A percentile compares a stretch with the other conserved stretches of the same genome.
Conservation (phyloP, 2,329 filamentous ascomycete genomes). For the Colletotrichum filicis region DNA sequence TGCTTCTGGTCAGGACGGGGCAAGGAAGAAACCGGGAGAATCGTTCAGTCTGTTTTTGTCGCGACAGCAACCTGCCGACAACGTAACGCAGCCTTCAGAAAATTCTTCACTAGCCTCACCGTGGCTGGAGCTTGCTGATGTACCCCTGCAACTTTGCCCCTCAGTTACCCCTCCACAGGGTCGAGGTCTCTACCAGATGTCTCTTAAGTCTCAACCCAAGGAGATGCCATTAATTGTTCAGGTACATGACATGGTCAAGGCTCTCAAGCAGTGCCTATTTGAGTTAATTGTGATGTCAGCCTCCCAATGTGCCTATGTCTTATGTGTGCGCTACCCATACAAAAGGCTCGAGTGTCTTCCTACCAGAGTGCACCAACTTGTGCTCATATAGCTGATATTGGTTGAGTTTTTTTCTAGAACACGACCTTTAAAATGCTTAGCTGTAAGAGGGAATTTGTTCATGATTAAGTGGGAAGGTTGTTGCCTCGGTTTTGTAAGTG, state of each 20-base stretch:
- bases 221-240: not conserved
- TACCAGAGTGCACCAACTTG: not conserved
- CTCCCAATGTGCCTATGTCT: not conserved
- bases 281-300: not conserved
- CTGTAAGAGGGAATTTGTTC: not conserved
- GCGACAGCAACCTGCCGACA: constrained; percentile 25
- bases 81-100: not conserved
- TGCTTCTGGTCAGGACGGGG: constrained; percentile 5
- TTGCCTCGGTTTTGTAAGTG: not conserved
- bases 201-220: not conserved
- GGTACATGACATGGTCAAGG: not conserved
- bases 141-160: constrained; percentile 30
- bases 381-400: not conserved
- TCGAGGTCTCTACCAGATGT: not conserved
- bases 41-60: constrained; percentile 18
- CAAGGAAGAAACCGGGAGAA: constrained; percentile 34
- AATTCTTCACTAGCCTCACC: constrained; percentile 28
- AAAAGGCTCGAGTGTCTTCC: not conserved
- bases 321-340: not conserved
- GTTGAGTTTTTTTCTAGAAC: not conserved
- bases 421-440: not conserved
- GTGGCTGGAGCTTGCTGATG: constrained; percentile 22
- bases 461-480: not conserved
- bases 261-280: not conserved
- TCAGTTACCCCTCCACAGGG: constrained; percentile 30